Evolutionary conservation across 805 yeast species (phyloP).

Genomic region (Monosporozyma unispora): DNA sequence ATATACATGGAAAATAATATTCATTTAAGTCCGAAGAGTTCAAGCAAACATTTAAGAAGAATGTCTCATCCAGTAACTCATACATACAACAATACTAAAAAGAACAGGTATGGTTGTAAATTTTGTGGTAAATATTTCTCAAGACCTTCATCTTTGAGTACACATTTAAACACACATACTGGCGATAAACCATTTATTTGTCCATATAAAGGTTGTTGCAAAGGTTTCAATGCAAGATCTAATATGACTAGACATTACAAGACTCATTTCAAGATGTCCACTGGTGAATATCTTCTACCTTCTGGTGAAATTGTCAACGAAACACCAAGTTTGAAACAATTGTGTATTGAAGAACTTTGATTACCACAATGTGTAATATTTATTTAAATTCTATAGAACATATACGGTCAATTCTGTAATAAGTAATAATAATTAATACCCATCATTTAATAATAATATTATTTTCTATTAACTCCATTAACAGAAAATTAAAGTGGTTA

Average conservation of each 20-base stretch:
- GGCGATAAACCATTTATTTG: conserved; percentile 88
- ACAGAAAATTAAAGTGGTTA: no score
- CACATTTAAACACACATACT: conserved; percentile 75
- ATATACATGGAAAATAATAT: background rate
- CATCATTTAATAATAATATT: background rate
- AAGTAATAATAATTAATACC: background rate
- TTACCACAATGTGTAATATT: background rate
- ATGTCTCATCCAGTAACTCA: background rate
- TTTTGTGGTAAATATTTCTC: conserved; percentile 71
- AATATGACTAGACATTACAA: conserved; percentile 27
- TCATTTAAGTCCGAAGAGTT: background rate
- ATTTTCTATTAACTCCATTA: no score
- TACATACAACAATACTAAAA: background rate
- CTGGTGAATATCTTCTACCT: conserved; percentile 17
- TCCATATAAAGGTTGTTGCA: conserved; percentile 47
- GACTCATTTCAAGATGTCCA: conserved; percentile 16
- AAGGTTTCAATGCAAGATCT: conserved; percentile 41
- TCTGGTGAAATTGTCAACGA: conserved; percentile 12
- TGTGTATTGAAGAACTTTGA: background rate
- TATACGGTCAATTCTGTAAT: background rate
- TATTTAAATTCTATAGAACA: background rate
- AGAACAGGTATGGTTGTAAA: conserved; percentile 42
- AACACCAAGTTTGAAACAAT: conserved; percentile 14
- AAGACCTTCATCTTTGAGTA: conserved; percentile 78
- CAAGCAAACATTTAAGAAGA: background rate